These are phyloP conservation scores for Oryza australiensis DNA, from an alignment of 176 grass and related monocot species.

Conservation along the genomic window DNA sequence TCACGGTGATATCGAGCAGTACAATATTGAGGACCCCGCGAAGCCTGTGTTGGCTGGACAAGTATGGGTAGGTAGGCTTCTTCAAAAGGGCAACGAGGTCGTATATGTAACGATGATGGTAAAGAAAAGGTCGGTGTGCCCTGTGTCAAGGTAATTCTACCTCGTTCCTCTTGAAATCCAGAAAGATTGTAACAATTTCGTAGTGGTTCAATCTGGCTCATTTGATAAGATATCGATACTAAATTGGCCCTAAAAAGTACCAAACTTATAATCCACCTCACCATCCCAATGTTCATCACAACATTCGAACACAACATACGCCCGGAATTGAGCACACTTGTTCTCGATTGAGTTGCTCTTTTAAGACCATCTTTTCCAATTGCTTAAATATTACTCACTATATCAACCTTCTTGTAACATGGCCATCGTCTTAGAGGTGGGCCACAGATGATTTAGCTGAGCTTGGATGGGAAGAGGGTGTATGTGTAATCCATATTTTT, in stretches of 20 bases:
- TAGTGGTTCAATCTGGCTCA: not conserved
- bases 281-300: too few relatives aligned
- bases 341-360: too few relatives aligned
- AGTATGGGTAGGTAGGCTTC: conserved; percentile 85
- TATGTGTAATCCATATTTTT: too few relatives aligned
- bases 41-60: conserved; percentile 85
- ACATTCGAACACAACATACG: too few relatives aligned
- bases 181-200: not conserved
- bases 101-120: conserved; percentile 67
- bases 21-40: conserved; percentile 83
- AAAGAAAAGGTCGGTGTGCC: conserved; percentile 69
- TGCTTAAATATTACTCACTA: too few relatives aligned
- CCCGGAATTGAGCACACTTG: not conserved
- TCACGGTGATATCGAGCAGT: conserved; percentile 94
- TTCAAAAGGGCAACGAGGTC: conserved; percentile 76
- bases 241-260: not conserved
- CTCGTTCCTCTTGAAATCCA: not conserved
- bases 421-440: too few relatives aligned
- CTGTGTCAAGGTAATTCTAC: conserved; percentile 61
- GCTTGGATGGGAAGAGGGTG: too few relatives aligned
- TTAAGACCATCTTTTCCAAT: too few relatives aligned
- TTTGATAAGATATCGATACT: not conserved
- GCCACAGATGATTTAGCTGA: too few relatives aligned
- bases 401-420: too few relatives aligned
- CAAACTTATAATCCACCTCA: not conserved